phyloP scores from a whole-genome alignment of 2,329 filamentous ascomycete genomes.

The Lecanicillium sp. region DNA sequence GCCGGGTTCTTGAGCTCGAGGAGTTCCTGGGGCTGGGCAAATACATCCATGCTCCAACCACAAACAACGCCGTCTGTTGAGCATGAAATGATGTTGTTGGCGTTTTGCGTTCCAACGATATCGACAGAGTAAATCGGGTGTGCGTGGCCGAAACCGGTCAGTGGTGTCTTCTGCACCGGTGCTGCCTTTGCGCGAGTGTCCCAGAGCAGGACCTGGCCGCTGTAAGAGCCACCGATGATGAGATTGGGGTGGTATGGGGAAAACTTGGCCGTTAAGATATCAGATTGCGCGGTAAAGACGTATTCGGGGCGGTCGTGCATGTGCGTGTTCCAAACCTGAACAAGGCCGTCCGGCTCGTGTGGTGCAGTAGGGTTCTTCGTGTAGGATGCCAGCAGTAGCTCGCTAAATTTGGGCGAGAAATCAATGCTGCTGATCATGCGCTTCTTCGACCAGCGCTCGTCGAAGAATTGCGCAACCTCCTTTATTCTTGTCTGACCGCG shows the following conservation, averaged over 20 bases:
- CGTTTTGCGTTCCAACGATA: conserved; percentile 96
- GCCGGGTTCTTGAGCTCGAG: conserved; percentile 81
- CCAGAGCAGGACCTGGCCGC: conserved; percentile 93
- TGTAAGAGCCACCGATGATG: conserved; percentile 93
- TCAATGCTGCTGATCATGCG: conserved; percentile 93
- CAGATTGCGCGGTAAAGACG: conserved; percentile 91
- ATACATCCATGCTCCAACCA: conserved; percentile 96
- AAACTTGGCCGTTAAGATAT: conserved; percentile 92
- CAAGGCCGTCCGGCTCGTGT: conserved; percentile 85
- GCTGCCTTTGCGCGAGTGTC: conserved; percentile 85
- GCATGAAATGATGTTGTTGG: conserved; percentile 96
- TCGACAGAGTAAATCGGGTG: conserved; percentile 94
- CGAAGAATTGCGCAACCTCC: conserved; percentile 89
- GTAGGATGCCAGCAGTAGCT: conserved; percentile 88
- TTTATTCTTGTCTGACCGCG: conserved; percentile 71
- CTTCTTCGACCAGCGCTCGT: conserved; percentile 94
- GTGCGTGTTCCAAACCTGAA: conserved; percentile 96
- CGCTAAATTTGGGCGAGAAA: conserved; percentile 92
- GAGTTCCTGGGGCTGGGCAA: conserved; percentile 91
- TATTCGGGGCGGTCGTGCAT: conserved; percentile 93
- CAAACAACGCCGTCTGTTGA: conserved; percentile 96
- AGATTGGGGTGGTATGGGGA: conserved; percentile 98
- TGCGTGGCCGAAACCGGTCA: conserved; percentile 91
- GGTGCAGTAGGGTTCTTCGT: conserved; percentile 96
- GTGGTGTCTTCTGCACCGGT: conserved; percentile 90